Conservation (phyloP, 2,329 filamentous ascomycete species). For the Verticillium isaacii region DNA sequence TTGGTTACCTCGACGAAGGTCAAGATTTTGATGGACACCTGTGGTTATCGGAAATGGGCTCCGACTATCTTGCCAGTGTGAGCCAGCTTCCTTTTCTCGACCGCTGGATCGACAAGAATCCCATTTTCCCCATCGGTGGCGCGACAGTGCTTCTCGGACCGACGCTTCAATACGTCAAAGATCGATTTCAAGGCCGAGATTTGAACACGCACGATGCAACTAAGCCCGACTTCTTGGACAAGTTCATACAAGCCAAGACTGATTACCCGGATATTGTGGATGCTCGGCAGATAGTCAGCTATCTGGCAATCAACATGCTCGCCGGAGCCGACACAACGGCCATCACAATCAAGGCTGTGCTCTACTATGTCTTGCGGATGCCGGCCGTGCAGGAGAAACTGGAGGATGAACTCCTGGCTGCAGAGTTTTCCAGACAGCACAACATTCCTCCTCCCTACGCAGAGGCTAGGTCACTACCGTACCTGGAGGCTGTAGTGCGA, state of each 20-base stretch:
- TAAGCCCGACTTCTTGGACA: constrained; percentile 23
- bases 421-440: constrained; percentile 19
- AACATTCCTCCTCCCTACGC: constrained; percentile 31
- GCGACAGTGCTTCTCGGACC: constrained; percentile 11
- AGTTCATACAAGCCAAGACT: constrained; percentile 28
- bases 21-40: constrained; percentile 46
- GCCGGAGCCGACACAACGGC: constrained; percentile 59
- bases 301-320: constrained; percentile 20
- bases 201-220: constrained; percentile 6
- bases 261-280: constrained; percentile 20
- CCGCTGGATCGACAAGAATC: constrained; percentile 41
- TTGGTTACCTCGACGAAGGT: constrained; percentile 46
- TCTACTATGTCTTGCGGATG: constrained; percentile 43
- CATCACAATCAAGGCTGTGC: constrained; percentile 54
- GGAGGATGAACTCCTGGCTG: constrained; percentile 36
- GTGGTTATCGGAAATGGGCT: constrained; percentile 40
- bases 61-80: constrained; percentile 45
- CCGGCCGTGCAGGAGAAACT: constrained; percentile 34
- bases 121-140: constrained; percentile 28
- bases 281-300: background rate
- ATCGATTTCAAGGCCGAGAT: constrained; percentile 11
- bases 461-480: constrained; percentile 43
- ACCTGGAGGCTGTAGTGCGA: constrained; percentile 53
- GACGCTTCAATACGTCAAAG: constrained; percentile 9
- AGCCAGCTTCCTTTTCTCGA: constrained; percentile 48